Evolutionary conservation across 2,329 filamentous ascomycete species (phyloP).

Genomic region (Pseudogymnoascus sp.): DNA sequence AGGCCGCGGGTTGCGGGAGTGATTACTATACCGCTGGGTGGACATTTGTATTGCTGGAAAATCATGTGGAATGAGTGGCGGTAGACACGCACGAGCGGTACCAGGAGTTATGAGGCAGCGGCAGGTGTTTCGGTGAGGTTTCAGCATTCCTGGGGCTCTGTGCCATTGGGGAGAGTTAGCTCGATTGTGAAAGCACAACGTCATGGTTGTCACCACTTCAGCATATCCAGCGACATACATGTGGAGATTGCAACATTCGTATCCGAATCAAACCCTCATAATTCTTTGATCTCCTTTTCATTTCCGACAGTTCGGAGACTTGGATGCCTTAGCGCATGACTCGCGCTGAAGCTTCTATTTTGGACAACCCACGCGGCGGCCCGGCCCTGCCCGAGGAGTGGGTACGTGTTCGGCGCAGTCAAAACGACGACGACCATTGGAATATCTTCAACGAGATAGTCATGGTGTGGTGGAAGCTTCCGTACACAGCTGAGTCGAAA

Average conservation of each 20-base stretch:
- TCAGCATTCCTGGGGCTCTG: not conserved
- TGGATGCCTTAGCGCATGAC: not conserved
- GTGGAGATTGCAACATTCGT: not conserved
- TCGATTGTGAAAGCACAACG: not conserved
- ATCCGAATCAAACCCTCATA: not conserved
- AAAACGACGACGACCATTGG: not conserved
- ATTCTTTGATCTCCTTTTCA: not conserved
- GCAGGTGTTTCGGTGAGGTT: not conserved
- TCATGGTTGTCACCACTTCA: not conserved
- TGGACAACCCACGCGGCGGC: not conserved
- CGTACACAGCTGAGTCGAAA: not conserved
- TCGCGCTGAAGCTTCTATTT: not conserved
- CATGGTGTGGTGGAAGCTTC: not conserved
- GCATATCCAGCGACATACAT: not conserved
- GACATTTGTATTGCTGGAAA: not conserved
- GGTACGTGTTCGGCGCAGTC: not conserved
- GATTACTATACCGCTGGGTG: not conserved
- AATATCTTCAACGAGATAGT: not conserved
- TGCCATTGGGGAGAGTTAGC: not conserved
- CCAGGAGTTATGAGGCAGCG: not conserved
- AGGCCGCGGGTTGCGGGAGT: not conserved
- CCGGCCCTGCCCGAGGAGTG: not conserved
- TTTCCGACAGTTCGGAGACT: not conserved
- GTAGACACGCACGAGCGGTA: not conserved
- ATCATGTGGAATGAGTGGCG: not conserved